phyloP scores from a whole-genome alignment of 768 basidiomycete genomes.

The Plicaturopsis crispa region DNA sequence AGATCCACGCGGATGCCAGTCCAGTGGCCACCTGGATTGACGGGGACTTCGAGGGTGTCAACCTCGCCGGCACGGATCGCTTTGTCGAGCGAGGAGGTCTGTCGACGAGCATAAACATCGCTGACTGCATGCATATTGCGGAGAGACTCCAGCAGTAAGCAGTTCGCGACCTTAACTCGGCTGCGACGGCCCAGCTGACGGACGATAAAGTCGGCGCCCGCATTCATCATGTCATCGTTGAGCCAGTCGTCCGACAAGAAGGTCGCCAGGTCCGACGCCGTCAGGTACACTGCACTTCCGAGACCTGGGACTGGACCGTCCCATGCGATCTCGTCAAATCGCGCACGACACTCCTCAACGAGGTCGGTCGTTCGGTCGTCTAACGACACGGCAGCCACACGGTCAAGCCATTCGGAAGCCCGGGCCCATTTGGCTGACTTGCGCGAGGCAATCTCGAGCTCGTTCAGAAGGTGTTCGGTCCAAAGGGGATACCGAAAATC shows the following conservation, averaged over 20 bases:
- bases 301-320: neutral
- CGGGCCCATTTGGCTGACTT: neutral
- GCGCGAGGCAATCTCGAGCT: too few species aligned
- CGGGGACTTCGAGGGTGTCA: constrained; percentile 4
- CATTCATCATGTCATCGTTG: constrained; percentile 6
- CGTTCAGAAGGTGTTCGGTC: too few species aligned
- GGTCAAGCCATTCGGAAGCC: neutral
- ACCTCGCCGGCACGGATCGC: neutral
- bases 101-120: neutral
- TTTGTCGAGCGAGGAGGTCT: neutral
- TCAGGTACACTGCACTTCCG: neutral
- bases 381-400: too few species aligned
- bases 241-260: constrained; percentile 5
- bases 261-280: neutral
- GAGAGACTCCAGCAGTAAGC: neutral
- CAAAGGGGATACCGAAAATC: too few species aligned
- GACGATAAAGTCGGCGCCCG: constrained; percentile 1
- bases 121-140: neutral
- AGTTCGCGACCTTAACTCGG: neutral
- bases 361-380: too few species aligned
- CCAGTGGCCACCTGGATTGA: constrained; percentile 5
- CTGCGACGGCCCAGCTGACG: neutral
- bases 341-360: neutral
- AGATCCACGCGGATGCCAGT: constrained; percentile 4
- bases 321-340: neutral